phyloP scores from a whole-genome alignment of 768 basidiomycete species.

The Naematelia encephala region DNA sequence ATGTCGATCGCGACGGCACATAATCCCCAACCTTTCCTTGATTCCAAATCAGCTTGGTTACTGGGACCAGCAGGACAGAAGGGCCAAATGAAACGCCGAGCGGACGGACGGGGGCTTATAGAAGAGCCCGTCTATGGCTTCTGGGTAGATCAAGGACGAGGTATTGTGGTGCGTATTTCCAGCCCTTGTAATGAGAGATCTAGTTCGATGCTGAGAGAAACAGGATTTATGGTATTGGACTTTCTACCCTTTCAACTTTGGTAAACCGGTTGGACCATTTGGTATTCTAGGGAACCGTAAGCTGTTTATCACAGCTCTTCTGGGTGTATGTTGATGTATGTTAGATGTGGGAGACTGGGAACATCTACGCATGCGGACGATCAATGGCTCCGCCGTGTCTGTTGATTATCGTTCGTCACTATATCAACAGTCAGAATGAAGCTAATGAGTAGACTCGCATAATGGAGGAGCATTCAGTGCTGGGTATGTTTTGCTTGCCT shows the following conservation, averaged over 20 bases:
- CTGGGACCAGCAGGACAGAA: slow-evolving; percentile 23
- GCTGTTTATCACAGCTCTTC: slow-evolving; percentile 4
- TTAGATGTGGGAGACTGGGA: slow-evolving; percentile 43
- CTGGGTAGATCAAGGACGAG: slow-evolving; percentile 36
- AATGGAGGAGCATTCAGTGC: slow-evolving; percentile 29
- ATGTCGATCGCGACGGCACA: slow-evolving; percentile 29
- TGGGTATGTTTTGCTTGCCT: slow-evolving; percentile 14
- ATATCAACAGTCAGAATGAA: background rate
- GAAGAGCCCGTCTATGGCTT: slow-evolving; percentile 40
- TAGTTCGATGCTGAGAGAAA: background rate
- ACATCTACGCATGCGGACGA: slow-evolving; percentile 32
- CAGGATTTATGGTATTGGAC: slow-evolving; percentile 48
- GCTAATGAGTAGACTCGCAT: slow-evolving; percentile 22
- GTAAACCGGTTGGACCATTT: slow-evolving; percentile 35
- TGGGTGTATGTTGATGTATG: background rate
- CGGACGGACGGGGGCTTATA: slow-evolving; percentile 21
- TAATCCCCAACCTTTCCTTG: slow-evolving; percentile 37
- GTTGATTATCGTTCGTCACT: slow-evolving; percentile 35
- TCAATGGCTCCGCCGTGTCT: slow-evolving; percentile 32
- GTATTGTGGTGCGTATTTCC: slow-evolving; percentile 27
- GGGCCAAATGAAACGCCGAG: background rate
- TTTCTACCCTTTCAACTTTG: slow-evolving; percentile 44
- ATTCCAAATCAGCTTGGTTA: slow-evolving; percentile 28
- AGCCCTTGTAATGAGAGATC: background rate
- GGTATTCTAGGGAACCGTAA: slow-evolving; percentile 43